Percentiles rank a stretch among this genome's conserved stretches.
Evolutionary conservation across 2,329 filamentous ascomycete genomes (phyloP).

Genomic region (Ophiobolus disseminans): DNA sequence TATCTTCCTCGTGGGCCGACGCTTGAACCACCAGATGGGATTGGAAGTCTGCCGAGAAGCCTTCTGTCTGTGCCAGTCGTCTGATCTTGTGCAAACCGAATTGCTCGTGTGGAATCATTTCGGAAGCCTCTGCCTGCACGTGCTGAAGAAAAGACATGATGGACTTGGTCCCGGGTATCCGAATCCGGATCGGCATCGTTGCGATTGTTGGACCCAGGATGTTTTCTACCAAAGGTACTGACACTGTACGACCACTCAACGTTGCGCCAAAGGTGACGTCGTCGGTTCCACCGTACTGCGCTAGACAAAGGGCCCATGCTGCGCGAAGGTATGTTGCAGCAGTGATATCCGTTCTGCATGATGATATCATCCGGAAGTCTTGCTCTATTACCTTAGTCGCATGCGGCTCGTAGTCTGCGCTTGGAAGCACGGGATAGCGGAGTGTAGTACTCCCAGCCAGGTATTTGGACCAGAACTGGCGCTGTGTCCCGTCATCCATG

Average conservation of each 20-base stretch:
- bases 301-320: conserved; percentile 19
- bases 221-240: conserved; percentile 45
- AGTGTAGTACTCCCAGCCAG: conserved; percentile 11
- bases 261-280: conserved; percentile 53
- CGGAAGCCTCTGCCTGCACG: conserved; percentile 20
- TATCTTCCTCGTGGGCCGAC: conserved; percentile 29
- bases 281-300: conserved; percentile 18
- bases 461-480: conserved; percentile 17
- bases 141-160: conserved; percentile 14
- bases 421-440: conserved; percentile 15
- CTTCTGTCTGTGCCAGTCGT: conserved; percentile 43
- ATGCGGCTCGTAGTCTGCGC: conserved; percentile 11
- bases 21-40: too few species aligned
- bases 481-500: background rate
- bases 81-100: conserved; percentile 41
- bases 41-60: too few species aligned
- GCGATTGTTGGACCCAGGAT: conserved; percentile 53
- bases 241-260: conserved; percentile 41
- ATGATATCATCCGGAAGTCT: conserved; percentile 1
- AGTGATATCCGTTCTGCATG: conserved; percentile 2
- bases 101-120: conserved; percentile 41
- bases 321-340: conserved; percentile 17
- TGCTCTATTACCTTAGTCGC: conserved; percentile 8
- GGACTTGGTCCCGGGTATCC: conserved; percentile 10
- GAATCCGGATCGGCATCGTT: conserved; percentile 43